Percentiles rank a stretch among this genome's conserved stretches.
These are phyloP conservation scores for Ustilago xerochloae DNA, from an alignment of 1,284 basidiomycete species.

Conservation along the genomic window DNA sequence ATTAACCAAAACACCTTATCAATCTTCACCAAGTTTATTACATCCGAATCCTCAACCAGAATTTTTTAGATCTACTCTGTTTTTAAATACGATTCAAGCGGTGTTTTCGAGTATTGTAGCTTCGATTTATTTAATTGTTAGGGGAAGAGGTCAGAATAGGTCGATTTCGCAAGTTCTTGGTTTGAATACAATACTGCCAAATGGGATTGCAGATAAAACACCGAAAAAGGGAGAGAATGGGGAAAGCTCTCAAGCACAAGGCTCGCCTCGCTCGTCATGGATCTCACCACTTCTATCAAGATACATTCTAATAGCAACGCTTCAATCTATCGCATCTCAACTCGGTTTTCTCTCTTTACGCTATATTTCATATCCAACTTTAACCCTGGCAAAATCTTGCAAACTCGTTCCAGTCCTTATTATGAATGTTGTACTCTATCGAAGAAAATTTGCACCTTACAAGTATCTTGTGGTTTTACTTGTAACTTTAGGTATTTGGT, in stretches of 20 bases:
- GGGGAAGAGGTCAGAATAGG: constrained; percentile 68
- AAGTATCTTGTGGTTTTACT: constrained; percentile 67
- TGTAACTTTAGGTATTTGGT: constrained; percentile 90
- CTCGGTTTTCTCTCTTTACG: constrained; percentile 93
- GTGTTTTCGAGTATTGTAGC: constrained; percentile 82
- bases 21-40: constrained; percentile 33
- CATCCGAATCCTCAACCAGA: constrained; percentile 54
- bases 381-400: constrained; percentile 98
- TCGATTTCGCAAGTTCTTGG: constrained; percentile 48
- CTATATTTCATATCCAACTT: constrained; percentile 97
- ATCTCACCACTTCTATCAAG: constrained; percentile 73
- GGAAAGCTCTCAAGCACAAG: neutral
- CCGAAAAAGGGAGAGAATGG: neutral
- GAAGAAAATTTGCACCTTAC: constrained; percentile 65
- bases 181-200: constrained; percentile 53
- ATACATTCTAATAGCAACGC: constrained; percentile 72
- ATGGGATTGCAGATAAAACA: constrained; percentile 6
- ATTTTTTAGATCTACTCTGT: constrained; percentile 82
- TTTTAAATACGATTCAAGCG: constrained; percentile 89
- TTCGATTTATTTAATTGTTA: constrained; percentile 80
- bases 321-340: constrained; percentile 90
- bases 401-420: constrained; percentile 96
- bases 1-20: constrained; percentile 64
- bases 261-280: constrained; percentile 1
- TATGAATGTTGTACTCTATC: constrained; percentile 80